A percentile compares a stretch with the other conserved stretches of the same genome.
Evolutionary conservation across 2,329 filamentous ascomycete species (phyloP).

Genomic region (Aspergillus uvarum): DNA sequence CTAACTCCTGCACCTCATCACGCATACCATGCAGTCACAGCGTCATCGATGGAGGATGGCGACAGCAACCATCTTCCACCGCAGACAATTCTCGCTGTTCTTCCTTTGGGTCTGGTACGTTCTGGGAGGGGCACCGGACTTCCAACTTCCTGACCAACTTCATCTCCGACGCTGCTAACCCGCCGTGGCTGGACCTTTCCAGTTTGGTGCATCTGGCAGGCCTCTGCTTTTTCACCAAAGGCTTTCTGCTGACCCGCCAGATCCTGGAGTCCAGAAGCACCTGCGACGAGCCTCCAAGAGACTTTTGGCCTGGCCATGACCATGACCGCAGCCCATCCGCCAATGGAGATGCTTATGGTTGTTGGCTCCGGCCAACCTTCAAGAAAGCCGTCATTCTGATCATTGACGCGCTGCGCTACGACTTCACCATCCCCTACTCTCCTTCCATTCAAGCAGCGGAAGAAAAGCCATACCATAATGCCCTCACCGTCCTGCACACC

Average conservation of each 20-base stretch:
- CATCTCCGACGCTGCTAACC: neutral
- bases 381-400: slow-evolving; percentile 85
- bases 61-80: neutral
- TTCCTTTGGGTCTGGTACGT: slow-evolving; percentile 3
- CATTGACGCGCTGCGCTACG: slow-evolving; percentile 91
- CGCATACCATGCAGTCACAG: too few relatives aligned
- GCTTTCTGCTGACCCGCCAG: slow-evolving; percentile 84
- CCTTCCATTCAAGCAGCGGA: slow-evolving; percentile 33
- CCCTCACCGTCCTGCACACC: slow-evolving; percentile 81
- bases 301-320: neutral
- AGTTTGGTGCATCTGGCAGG: neutral
- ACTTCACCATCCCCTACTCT: slow-evolving; percentile 81
- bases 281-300: slow-evolving; percentile 3
- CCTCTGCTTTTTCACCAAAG: slow-evolving; percentile 74
- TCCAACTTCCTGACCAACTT: neutral
- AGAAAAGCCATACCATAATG: slow-evolving; percentile 72
- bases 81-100: neutral
- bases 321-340: too few relatives aligned
- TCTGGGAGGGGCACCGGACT: neutral
- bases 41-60: neutral
- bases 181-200: neutral
- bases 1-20: too few relatives aligned
- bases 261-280: slow-evolving; percentile 57
- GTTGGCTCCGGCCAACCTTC: slow-evolving; percentile 94
- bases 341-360: slow-evolving; percentile 70